These are phyloP conservation scores for Jatropha multifida DNA, from an alignment of 441 rosid genomes.

Conservation along the genomic window DNA sequence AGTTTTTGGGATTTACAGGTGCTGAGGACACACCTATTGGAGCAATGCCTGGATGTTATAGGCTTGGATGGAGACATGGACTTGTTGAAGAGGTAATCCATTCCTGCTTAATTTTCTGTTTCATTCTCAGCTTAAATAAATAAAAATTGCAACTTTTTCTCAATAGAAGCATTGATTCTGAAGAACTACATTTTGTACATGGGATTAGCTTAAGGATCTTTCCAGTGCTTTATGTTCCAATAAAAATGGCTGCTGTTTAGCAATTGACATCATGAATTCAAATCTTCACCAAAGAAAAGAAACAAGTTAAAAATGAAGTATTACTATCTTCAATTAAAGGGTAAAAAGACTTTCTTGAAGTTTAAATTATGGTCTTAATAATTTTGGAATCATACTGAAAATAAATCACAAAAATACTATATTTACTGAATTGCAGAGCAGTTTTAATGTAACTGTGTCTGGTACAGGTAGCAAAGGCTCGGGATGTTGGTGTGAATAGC, in stretches of 20 bases:
- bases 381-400: neutral
- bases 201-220: neutral
- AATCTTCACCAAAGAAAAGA: neutral
- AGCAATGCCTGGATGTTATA: slow-evolving; percentile 98
- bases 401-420: neutral
- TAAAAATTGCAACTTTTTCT: neutral
- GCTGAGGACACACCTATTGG: slow-evolving; percentile 96
- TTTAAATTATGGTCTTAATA: neutral
- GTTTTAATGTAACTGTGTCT: slow-evolving; percentile 12
- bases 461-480: slow-evolving; percentile 83
- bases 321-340: neutral
- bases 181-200: neutral
- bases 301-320: neutral
- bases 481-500: slow-evolving; percentile 91
- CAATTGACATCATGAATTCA: neutral
- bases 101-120: slow-evolving; percentile 2
- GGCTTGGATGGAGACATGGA: slow-evolving; percentile 99
- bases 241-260: neutral
- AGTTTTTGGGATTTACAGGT: slow-evolving; percentile 44
- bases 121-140: neutral
- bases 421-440: slow-evolving; percentile 6
- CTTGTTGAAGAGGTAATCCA: slow-evolving; percentile 73
- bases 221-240: neutral
- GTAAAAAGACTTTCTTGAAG: neutral
- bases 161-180: neutral